A percentile compares a stretch with the other conserved stretches of the same genome.
Conservation (phyloP, 2,329 filamentous ascomycete species). For the Ceratocystis huliohia region DNA sequence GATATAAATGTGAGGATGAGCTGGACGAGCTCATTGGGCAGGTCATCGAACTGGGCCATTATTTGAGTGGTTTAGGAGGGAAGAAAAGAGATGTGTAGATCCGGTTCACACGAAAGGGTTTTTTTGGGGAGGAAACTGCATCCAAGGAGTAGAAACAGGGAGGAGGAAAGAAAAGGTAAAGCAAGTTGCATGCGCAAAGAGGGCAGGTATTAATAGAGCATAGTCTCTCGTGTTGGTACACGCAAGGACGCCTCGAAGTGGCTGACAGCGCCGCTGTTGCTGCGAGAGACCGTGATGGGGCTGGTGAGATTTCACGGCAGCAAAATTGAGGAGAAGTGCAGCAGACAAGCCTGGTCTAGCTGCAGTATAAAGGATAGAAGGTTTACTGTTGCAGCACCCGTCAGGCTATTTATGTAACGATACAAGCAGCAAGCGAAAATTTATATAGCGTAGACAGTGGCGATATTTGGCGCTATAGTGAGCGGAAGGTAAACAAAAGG, state of each 20-base stretch:
- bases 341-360: too few relatives aligned
- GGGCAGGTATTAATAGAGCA: background rate
- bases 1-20: conserved; percentile 55
- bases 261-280: background rate
- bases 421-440: too few relatives aligned
- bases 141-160: background rate
- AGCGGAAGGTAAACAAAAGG: too few relatives aligned
- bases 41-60: conserved; percentile 22
- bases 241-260: background rate
- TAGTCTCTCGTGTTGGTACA: background rate
- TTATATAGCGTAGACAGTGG: too few relatives aligned
- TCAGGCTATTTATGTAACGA: too few relatives aligned
- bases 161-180: background rate
- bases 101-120: background rate
- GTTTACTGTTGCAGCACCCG: too few relatives aligned
- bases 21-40: conserved; percentile 79
- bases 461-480: too few relatives aligned
- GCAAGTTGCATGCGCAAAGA: background rate
- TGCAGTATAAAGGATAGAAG: too few relatives aligned
- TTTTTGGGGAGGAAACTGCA: background rate
- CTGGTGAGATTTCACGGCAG: background rate
- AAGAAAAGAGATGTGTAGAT: background rate
- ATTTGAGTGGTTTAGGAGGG: background rate
- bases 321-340: too few relatives aligned
- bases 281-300: background rate